Evolutionary conservation across 2,329 filamentous ascomycete genomes (phyloP).

Genomic region (Penicillium sp.): DNA sequence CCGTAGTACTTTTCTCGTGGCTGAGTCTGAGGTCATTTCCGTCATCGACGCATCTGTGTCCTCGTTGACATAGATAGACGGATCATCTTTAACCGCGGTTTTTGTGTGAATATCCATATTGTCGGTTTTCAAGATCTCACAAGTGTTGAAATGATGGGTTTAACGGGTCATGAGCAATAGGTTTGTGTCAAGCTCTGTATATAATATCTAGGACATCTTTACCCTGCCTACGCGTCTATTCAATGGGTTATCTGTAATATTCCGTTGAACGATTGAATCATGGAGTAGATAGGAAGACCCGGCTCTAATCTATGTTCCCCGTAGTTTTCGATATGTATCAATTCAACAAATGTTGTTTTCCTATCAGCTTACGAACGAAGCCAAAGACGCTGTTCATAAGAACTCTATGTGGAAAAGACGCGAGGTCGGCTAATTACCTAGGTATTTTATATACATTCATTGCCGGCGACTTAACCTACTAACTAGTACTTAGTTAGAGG

Average conservation of each 20-base stretch:
- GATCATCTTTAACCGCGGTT: neutral
- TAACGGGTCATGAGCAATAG: neutral
- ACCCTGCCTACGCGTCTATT: too few species aligned
- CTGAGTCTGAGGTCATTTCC: neutral
- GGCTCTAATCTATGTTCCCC: neutral
- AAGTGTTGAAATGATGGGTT: neutral
- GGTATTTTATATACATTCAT: neutral
- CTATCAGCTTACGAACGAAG: neutral
- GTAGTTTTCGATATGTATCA: neutral
- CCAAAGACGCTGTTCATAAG: neutral
- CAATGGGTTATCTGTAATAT: too few species aligned
- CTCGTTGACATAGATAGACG: neutral
- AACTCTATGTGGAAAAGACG: neutral
- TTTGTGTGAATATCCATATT: neutral
- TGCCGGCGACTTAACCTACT: neutral
- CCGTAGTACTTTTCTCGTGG: neutral
- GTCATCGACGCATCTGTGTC: neutral
- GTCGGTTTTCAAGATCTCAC: neutral
- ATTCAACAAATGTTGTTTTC: neutral
- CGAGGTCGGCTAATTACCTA: neutral
- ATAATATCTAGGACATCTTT: too few species aligned
- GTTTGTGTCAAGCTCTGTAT: neutral
- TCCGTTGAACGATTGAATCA: neutral
- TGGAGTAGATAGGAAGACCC: neutral
- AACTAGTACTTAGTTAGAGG: too few species aligned